Conservation (phyloP, 192 early-diverging fungal species). For the Coemansia sp. region DNA sequence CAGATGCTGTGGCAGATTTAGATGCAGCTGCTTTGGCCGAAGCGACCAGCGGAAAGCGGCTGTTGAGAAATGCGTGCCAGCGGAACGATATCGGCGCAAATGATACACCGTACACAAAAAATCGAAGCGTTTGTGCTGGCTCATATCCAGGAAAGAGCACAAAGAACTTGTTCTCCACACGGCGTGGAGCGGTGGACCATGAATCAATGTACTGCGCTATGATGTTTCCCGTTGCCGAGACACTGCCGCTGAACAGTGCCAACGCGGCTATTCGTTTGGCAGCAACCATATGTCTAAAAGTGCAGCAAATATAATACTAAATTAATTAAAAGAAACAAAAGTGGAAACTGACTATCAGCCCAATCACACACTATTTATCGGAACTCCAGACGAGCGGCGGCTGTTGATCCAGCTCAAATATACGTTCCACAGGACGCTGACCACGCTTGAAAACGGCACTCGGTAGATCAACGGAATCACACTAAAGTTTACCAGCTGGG, state of each 20-base stretch:
- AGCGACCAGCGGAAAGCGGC: constrained; percentile 19
- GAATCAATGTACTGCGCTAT: constrained; percentile 25
- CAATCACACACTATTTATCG: no score
- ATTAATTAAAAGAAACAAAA: background rate
- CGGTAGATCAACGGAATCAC: constrained; percentile 64
- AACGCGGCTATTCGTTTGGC: constrained; percentile 11
- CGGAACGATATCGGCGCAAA: constrained; percentile 26
- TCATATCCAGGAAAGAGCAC: constrained; percentile 8
- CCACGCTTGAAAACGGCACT: constrained; percentile 65
- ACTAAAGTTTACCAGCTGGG: constrained; percentile 69
- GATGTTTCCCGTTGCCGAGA: constrained; percentile 28
- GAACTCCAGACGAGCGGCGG: background rate
- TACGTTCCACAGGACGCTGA: constrained; percentile 68
- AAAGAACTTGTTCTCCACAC: background rate
- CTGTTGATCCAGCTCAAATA: constrained; percentile 68
- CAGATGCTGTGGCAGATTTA: background rate
- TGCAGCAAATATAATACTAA: background rate
- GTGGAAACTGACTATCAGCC: background rate
- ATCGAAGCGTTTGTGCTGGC: constrained; percentile 23
- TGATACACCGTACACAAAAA: constrained; percentile 30
- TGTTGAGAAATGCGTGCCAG: constrained; percentile 45
- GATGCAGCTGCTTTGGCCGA: background rate
- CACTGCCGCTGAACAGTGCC: constrained; percentile 31
- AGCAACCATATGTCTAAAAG: background rate
- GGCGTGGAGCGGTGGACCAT: background rate